Evolutionary conservation across 306 rosid genomes (phyloP).

Genomic region (Ormosia emarginata): DNA sequence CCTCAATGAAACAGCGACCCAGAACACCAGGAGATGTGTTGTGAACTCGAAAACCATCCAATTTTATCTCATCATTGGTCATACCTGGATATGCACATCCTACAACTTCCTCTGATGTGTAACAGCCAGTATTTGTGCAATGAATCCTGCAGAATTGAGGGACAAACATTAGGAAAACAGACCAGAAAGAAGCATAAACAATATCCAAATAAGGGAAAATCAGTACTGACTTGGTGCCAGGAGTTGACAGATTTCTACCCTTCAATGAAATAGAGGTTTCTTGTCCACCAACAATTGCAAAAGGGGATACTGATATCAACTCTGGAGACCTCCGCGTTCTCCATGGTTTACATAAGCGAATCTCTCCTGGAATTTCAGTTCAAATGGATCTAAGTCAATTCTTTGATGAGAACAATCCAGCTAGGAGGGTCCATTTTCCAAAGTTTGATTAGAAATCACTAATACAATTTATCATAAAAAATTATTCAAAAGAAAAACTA

Average conservation of each 20-base stretch:
- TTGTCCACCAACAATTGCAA: slow-evolving; percentile 80
- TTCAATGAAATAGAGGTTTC: slow-evolving; percentile 61
- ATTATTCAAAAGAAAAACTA: neutral
- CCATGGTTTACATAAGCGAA: slow-evolving; percentile 63
- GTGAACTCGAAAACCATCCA: slow-evolving; percentile 52
- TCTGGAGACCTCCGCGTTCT: slow-evolving; percentile 77
- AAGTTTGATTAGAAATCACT: neutral
- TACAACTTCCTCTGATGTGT: slow-evolving; percentile 52
- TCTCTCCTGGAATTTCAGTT: slow-evolving; percentile 57
- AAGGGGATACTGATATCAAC: slow-evolving; percentile 75
- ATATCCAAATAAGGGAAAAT: slow-evolving; percentile 7
- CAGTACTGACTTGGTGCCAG: slow-evolving; percentile 69
- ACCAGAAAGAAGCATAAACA: slow-evolving; percentile 5
- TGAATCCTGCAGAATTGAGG: slow-evolving; percentile 61
- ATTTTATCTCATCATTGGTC: slow-evolving; percentile 54
- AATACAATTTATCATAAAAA: neutral
- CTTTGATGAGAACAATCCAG: slow-evolving; percentile 1
- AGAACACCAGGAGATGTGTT: slow-evolving; percentile 54
- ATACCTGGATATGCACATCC: slow-evolving; percentile 45
- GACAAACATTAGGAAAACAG: slow-evolving; percentile 9
- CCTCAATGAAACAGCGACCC: slow-evolving; percentile 95
- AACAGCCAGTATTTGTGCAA: slow-evolving; percentile 68
- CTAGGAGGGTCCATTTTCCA: neutral
- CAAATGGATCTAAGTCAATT: slow-evolving; percentile 14
- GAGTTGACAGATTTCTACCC: slow-evolving; percentile 75